Evolutionary conservation across 2,329 filamentous ascomycete species (phyloP).

Genomic region (Ceratocystis eucalypticola): DNA sequence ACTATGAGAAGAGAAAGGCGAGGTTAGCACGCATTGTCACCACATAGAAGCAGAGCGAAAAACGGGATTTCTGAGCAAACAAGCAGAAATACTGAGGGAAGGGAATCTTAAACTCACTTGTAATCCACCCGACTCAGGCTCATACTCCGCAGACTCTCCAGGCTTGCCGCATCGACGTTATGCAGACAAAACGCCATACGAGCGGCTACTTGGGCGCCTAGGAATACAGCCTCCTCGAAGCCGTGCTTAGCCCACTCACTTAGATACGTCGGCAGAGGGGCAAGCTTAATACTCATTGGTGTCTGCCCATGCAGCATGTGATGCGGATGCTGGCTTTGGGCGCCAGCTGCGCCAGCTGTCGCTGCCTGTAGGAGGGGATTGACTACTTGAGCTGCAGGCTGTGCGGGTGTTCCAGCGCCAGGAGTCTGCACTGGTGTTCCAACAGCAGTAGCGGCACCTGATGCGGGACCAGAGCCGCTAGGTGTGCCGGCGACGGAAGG

Average conservation of each 20-base stretch:
- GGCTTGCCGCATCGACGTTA: conserved; percentile 39
- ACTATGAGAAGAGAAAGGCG: conserved; percentile 25
- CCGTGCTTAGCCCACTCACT: conserved; percentile 76
- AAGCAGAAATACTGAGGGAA: neutral
- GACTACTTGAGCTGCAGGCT: conserved; percentile 43
- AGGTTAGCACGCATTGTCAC: no score
- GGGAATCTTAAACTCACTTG: conserved; percentile 35
- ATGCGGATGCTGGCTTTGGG: conserved; percentile 28
- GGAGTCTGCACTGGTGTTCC: conserved; percentile 64
- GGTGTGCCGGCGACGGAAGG: conserved; percentile 89
- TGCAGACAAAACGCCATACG: conserved; percentile 45
- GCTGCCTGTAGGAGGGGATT: conserved; percentile 89
- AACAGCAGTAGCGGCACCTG: conserved; percentile 58
- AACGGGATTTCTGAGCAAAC: neutral
- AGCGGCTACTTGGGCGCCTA: conserved; percentile 77
- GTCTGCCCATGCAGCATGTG: conserved; percentile 51
- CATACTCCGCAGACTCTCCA: conserved; percentile 42
- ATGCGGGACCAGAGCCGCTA: conserved; percentile 87
- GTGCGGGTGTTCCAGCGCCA: conserved; percentile 38
- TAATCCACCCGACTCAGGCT: conserved; percentile 46
- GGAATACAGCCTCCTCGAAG: conserved; percentile 70
- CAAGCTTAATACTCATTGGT: conserved; percentile 69
- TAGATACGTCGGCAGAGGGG: conserved; percentile 70
- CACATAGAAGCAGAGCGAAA: no score
- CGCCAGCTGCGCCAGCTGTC: conserved; percentile 53